Evolutionary conservation across 2,329 filamentous ascomycete species (phyloP), one percentile per base, ranked within the genome.

Genomic region (Phaeophleospora eucalypticola): DNA sequence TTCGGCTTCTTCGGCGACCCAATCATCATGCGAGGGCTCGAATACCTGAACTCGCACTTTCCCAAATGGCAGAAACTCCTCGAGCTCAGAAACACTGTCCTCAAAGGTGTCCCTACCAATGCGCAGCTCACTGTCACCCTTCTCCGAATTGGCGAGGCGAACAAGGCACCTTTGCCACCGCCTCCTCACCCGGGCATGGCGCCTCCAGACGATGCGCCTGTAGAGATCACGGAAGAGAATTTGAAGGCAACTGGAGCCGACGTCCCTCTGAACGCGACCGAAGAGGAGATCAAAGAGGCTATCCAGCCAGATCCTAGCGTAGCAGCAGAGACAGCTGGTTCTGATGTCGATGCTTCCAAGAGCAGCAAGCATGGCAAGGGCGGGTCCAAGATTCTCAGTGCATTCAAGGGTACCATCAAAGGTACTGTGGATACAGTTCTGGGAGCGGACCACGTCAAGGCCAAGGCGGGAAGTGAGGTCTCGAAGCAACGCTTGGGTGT

Each of bases 41-140:
- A 67, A 10, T 78, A 80, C 56, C 66, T 87, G 20, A 83, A 87
- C 64, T 70, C 68, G 12, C 74, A 73, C 36, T 75, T 82, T 56
- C 87, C 87, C 1, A 71, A 83, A 56, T 93, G 87, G 87, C 76
- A 87, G 59, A 86, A 84, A 56, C 72, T 88, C 4, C 72, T 91
- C 14, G 83, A 89, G 58, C 68, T 89, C 9, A 78, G 84, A 49
- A 89, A 89, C 54, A 88, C 85, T 0, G 64, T 93, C 1, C 79
- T 95, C 41, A 87, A 86, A 61, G 87, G 87, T 2, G 83, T 93
- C 0, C 89, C 89, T 1, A 95, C 88, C 1, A 93, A 94, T 62
- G 87, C 87, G 3, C 89, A 95, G 61, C 78, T 94, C 15, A 83
- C 87, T 0, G 71, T 94, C 20, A 94, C 88, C 0, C 75, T 94